Percentiles rank a stretch among this genome's conserved stretches.
phyloP scores from a whole-genome alignment of 2,329 filamentous ascomycete species.

The Xylaria sp. region DNA sequence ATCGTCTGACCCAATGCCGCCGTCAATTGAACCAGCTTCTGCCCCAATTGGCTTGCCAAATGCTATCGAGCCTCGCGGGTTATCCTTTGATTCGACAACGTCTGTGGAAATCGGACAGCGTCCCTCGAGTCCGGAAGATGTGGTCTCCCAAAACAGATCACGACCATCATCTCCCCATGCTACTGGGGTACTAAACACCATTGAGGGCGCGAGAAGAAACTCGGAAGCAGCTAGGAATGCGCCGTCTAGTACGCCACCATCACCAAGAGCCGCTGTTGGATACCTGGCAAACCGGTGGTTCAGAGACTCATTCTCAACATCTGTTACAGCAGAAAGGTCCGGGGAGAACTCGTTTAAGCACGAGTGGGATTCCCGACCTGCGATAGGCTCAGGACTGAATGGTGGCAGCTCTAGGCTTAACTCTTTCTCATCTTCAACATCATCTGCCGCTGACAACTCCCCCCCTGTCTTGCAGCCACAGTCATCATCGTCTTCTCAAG shows the following conservation, averaged over 20 bases:
- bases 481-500: slow-evolving; percentile 60
- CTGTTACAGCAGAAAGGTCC: slow-evolving; percentile 54
- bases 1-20: slow-evolving; percentile 56
- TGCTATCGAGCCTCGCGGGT: slow-evolving; percentile 33
- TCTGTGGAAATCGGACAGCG: slow-evolving; percentile 37
- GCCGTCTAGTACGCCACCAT: slow-evolving; percentile 40
- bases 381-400: slow-evolving; percentile 19
- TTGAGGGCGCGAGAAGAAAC: slow-evolving; percentile 26
- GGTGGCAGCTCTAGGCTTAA: slow-evolving; percentile 52
- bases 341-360: slow-evolving; percentile 61
- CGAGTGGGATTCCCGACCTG: slow-evolving; percentile 38
- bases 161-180: slow-evolving; percentile 42
- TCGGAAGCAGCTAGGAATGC: slow-evolving; percentile 34
- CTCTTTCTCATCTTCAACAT: slow-evolving; percentile 57
- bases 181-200: slow-evolving; percentile 16
- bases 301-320: slow-evolving; percentile 62
- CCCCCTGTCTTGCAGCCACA: slow-evolving; percentile 53
- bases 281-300: slow-evolving; percentile 70
- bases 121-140: slow-evolving; percentile 40
- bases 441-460: slow-evolving; percentile 53
- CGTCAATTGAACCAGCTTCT: slow-evolving; percentile 50
- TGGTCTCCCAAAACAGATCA: slow-evolving; percentile 39
- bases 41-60: slow-evolving; percentile 39
- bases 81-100: slow-evolving; percentile 36
- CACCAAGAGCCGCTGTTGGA: slow-evolving; percentile 51